phyloP scores from a whole-genome alignment of 2,329 filamentous ascomycete genomes.

The Monosporascus sp. region DNA sequence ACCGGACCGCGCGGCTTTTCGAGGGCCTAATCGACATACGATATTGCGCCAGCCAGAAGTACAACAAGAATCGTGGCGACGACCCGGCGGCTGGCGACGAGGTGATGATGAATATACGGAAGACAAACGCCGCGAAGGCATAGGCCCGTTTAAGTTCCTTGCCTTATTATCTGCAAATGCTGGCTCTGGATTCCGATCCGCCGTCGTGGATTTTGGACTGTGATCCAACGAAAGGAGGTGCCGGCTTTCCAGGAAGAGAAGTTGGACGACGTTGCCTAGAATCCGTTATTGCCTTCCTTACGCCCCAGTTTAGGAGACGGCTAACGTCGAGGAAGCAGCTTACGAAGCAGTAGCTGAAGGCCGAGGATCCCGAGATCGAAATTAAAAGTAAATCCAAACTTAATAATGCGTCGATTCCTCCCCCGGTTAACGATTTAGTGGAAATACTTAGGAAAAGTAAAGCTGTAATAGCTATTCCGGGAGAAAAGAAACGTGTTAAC shows the following conservation, averaged over 20 bases:
- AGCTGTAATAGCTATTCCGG: background rate
- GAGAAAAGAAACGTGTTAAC: too few species aligned
- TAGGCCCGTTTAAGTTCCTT: slow-evolving; percentile 9
- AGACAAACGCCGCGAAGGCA: background rate
- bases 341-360: slow-evolving; percentile 11
- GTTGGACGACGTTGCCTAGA: background rate
- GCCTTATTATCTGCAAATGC: slow-evolving; percentile 15
- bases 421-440: background rate
- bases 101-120: slow-evolving; percentile 5
- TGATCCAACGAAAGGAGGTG: background rate
- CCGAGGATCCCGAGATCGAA: background rate
- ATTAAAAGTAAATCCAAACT: background rate
- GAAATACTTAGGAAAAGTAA: background rate
- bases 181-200: slow-evolving; percentile 14
- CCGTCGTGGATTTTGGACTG: slow-evolving; percentile 11
- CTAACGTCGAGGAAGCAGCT: slow-evolving; percentile 4
- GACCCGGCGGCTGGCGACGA: slow-evolving; percentile 9
- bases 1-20: slow-evolving; percentile 12
- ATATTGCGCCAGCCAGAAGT: slow-evolving; percentile 10
- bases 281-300: background rate
- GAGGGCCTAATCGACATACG: slow-evolving; percentile 17
- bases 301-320: background rate
- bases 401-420: too few species aligned
- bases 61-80: slow-evolving; percentile 1
- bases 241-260: slow-evolving; percentile 1